Conservation (phyloP, 2,329 filamentous ascomycete genomes). For the Cryphonectria naterciae region DNA sequence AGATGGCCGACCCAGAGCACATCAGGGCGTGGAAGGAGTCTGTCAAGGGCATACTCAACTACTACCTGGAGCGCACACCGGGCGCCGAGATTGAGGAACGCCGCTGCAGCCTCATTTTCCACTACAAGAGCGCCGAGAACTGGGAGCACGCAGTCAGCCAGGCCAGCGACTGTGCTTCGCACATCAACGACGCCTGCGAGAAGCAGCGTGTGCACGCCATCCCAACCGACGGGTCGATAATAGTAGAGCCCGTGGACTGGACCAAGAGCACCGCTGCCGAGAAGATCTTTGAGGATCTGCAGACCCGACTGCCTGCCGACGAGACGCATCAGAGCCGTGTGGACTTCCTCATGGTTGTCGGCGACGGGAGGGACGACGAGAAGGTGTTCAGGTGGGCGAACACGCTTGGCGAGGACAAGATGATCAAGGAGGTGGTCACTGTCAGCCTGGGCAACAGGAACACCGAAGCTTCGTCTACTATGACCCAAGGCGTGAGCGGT, state of each 20-base stretch:
- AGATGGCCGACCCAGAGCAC: constrained; percentile 73
- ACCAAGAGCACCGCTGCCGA: constrained; percentile 85
- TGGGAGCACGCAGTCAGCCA: constrained; percentile 74
- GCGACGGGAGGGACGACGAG: constrained; percentile 91
- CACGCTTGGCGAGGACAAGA: constrained; percentile 62
- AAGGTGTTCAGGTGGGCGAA: constrained; percentile 96
- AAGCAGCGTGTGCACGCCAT: constrained; percentile 83
- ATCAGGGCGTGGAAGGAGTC: constrained; percentile 81
- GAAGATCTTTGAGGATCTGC: constrained; percentile 68
- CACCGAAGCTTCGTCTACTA: constrained; percentile 81
- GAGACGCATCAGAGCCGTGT: constrained; percentile 50
- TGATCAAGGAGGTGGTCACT: constrained; percentile 74
- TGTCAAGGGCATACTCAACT: constrained; percentile 80
- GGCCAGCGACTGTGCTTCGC: constrained; percentile 87
- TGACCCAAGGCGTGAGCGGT: constrained; percentile 93
- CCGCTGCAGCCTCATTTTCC: constrained; percentile 90
- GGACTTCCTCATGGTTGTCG: constrained; percentile 88
- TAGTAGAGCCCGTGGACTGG: constrained; percentile 84
- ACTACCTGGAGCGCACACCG: constrained; percentile 88
- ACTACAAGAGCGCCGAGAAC: constrained; percentile 83
- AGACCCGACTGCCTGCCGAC: constrained; percentile 43
- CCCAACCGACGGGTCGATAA: constrained; percentile 75
- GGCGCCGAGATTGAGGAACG: constrained; percentile 87
- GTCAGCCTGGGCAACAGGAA: constrained; percentile 86
- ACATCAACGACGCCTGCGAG: constrained; percentile 93